phyloP scores from a whole-genome alignment of 2,329 filamentous ascomycete genomes.

The Amesomyces nigricolor region DNA sequence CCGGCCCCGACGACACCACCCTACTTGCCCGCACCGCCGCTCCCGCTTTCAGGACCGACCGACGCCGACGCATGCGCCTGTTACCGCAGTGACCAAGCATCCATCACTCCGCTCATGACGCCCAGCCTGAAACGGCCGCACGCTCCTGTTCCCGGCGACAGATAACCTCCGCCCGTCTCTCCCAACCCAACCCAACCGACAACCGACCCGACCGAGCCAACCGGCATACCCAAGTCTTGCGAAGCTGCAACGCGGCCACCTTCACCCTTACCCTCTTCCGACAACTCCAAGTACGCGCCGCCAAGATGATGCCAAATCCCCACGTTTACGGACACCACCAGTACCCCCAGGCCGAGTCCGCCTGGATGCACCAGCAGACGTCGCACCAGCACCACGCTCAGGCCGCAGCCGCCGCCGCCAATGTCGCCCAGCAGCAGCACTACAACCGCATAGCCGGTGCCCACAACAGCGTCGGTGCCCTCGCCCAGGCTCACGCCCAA shows the following conservation, averaged over 20 bases:
- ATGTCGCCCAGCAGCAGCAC: constrained; percentile 52
- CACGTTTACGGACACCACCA: constrained; percentile 65
- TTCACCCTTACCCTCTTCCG: neutral
- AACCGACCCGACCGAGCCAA: neutral
- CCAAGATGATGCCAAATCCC: constrained; percentile 56
- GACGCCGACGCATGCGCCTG: neutral
- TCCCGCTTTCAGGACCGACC: neutral
- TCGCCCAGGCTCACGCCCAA: constrained; percentile 45
- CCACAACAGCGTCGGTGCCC: constrained; percentile 48
- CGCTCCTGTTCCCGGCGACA: constrained; percentile 17
- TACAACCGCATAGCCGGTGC: constrained; percentile 68
- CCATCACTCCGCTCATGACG: constrained; percentile 21
- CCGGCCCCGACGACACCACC: neutral
- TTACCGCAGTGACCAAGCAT: neutral
- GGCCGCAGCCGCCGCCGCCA: constrained; percentile 48
- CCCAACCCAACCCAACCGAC: neutral
- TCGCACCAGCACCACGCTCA: constrained; percentile 53
- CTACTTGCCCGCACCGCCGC: neutral
- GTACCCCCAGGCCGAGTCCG: constrained; percentile 56
- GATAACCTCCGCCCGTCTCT: constrained; percentile 7
- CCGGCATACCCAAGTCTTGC: neutral
- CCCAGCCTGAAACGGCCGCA: constrained; percentile 17
- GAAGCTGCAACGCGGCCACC: neutral
- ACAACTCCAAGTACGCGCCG: neutral
- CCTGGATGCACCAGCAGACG: constrained; percentile 64